Base-by-base conservation (phyloP, 2,329 filamentous ascomycete genomes). In the Xylariales sp. region DNA sequence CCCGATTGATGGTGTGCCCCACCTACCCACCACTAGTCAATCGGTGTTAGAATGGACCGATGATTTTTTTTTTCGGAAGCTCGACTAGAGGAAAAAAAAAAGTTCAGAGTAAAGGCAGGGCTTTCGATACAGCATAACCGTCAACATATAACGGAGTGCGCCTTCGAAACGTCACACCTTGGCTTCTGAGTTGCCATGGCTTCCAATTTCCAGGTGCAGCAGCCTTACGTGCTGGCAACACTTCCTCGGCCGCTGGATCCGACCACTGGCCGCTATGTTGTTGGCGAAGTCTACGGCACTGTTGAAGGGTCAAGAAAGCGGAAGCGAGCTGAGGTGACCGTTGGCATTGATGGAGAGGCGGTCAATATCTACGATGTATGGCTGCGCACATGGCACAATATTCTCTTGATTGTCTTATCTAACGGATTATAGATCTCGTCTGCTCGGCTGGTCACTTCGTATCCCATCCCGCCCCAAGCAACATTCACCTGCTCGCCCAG, bases 321-420 rank as follows among this genome's bases (percentile, higher is more conserved):
- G 49, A 81, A 81, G 62, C 72, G 80, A 49, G 69, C 79, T 8
- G 80, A 84, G 52, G 56, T 84, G 33, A 74, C 71, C 8, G 75
- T 83, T 19, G 80, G 79, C 15, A 72, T 79, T 50, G 77, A 84
- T 55, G 80, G 80, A 43, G 79, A 83, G 53, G 74, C 77, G 4
- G 65, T 80, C 3, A 83, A 80, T 48, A 71, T 84, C 29, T 84
- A 84, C 51, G 77, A 83, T 67, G 75, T 56, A 33, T 37, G 29
- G 16, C 37, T 14, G 15, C n/a, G n/a, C n/a, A n/a, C n/a, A n/a
- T n/a, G n/a, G n/a, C n/a, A n/a, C n/a, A n/a, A n/a, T n/a, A n/a
- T n/a, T n/a, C n/a, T n/a, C n/a, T n/a, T n/a, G n/a, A n/a, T n/a
- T n/a, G n/a, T n/a, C n/a, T n/a, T n/a, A n/a, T n/a, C n/a, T 42